These are phyloP conservation scores for Aspergillus nidulans DNA, from an alignment of 495 filamentous ascomycete genomes.

Conservation along the genomic window DNA sequence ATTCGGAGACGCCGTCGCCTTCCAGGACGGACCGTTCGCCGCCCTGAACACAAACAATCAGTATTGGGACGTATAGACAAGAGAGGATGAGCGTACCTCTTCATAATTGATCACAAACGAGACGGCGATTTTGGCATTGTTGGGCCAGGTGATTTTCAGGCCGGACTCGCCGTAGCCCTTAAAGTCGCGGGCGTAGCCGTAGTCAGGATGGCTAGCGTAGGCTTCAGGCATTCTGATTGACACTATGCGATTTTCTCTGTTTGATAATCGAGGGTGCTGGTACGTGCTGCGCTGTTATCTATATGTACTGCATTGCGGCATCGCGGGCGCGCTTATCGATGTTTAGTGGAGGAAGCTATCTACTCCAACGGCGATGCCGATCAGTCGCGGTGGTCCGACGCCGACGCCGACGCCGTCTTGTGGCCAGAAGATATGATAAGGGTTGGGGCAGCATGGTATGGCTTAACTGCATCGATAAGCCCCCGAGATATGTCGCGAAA, in stretches of 20 bases:
- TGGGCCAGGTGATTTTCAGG: not conserved
- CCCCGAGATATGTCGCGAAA: no score
- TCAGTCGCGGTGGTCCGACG: no score
- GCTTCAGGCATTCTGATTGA: slow-evolving; percentile 6
- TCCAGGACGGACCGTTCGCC: slow-evolving; percentile 7
- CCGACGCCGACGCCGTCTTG: no score
- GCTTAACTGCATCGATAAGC: no score
- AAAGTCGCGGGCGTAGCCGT: slow-evolving; percentile 13
- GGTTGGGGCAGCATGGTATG: no score
- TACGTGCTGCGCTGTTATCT: no score
- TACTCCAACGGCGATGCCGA: no score
- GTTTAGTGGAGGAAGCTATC: no score
- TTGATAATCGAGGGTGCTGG: not conserved
- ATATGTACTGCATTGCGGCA: no score
- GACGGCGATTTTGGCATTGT: slow-evolving; percentile 7
- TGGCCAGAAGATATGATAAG: no score
- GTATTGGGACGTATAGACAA: no score
- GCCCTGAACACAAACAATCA: not conserved
- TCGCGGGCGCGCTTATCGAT: not conserved
- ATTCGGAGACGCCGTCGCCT: slow-evolving; percentile 5
- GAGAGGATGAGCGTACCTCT: not conserved
- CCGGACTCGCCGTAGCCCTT: slow-evolving; percentile 5
- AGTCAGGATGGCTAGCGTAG: slow-evolving; percentile 11
- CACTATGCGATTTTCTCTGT: not conserved
- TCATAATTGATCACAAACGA: slow-evolving; percentile 10